phyloP scores from a whole-genome alignment of 257 asterid genomes.

The Gardenia jasminoides region DNA sequence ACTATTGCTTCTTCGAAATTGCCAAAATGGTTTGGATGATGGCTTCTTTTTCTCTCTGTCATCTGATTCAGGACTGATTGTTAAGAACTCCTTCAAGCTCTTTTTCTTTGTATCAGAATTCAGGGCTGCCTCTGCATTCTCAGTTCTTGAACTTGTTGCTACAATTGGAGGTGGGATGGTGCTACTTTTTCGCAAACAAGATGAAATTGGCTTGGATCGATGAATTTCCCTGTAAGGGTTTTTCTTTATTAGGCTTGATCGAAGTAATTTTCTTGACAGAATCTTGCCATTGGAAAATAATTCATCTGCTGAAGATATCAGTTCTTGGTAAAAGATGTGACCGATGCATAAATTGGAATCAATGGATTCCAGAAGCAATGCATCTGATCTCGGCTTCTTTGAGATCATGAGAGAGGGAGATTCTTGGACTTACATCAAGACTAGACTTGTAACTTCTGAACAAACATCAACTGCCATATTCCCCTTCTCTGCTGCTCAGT shows the following conservation, averaged over 20 bases:
- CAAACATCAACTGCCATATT: conserved; percentile 70
- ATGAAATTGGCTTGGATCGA: conserved; percentile 22
- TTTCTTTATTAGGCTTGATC: not conserved
- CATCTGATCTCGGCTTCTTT: conserved; percentile 46
- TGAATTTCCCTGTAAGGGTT: conserved; percentile 8
- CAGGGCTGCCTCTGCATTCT: not conserved
- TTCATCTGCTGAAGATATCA: conserved; percentile 69
- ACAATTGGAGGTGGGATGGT: not conserved
- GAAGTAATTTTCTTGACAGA: conserved; percentile 46
- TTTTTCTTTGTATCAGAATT: conserved; percentile 38
- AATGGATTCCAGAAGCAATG: conserved; percentile 43
- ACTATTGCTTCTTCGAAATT: conserved; percentile 69
- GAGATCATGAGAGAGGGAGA: conserved; percentile 73
- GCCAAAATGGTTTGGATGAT: conserved; percentile 58
- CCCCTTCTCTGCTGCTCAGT: not conserved
- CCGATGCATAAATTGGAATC: conserved; percentile 60
- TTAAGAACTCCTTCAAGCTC: conserved; percentile 58
- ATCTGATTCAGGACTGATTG: conserved; percentile 33
- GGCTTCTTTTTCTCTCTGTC: conserved; percentile 26
- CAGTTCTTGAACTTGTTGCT: not conserved
- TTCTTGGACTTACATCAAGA: conserved; percentile 61
- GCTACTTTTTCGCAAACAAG: not conserved
- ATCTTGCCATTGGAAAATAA: conserved; percentile 76
- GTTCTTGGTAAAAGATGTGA: conserved; percentile 26
- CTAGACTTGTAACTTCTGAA: conserved; percentile 46